phyloP scores from a whole-genome alignment of 495 filamentous ascomycete species.

The Alectoria sarmentosa region DNA sequence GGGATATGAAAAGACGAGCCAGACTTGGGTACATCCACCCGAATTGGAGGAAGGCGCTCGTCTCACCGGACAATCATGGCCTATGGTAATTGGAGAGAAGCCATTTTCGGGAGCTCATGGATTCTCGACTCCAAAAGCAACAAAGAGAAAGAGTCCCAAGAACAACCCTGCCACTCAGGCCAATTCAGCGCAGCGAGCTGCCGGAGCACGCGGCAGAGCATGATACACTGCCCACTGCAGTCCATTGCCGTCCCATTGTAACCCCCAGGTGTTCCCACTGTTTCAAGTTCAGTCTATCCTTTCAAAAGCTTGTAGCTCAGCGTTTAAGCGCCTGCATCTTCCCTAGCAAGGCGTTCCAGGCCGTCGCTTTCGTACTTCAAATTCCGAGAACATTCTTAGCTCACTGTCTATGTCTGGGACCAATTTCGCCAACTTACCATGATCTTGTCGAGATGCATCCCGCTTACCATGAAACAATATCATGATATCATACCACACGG shows the following conservation, averaged over 20 bases:
- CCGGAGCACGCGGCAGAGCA: neutral
- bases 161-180: constrained; percentile 2
- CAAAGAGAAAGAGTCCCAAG: constrained; percentile 12
- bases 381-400: neutral
- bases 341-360: neutral
- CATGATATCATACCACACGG: too few relatives aligned
- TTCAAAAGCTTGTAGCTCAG: neutral
- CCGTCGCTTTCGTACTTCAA: neutral
- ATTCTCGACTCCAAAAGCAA: constrained; percentile 1
- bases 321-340: neutral
- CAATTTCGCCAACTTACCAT: too few relatives aligned
- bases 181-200: constrained; percentile 6
- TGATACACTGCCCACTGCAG: neutral
- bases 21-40: constrained; percentile 35
- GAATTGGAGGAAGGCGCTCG: constrained; percentile 29
- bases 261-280: neutral
- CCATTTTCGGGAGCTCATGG: neutral
- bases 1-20: constrained; percentile 33
- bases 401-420: too few relatives aligned
- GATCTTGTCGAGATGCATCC: too few relatives aligned
- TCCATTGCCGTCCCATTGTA: neutral
- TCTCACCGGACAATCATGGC: constrained; percentile 33
- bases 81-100: constrained; percentile 24
- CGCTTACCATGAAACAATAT: too few relatives aligned
- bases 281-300: neutral